A percentile compares a stretch with the other conserved stretches of the same genome.
Conservation (phyloP, 768 basidiomycete species). For the Scleroderma bovista region DNA sequence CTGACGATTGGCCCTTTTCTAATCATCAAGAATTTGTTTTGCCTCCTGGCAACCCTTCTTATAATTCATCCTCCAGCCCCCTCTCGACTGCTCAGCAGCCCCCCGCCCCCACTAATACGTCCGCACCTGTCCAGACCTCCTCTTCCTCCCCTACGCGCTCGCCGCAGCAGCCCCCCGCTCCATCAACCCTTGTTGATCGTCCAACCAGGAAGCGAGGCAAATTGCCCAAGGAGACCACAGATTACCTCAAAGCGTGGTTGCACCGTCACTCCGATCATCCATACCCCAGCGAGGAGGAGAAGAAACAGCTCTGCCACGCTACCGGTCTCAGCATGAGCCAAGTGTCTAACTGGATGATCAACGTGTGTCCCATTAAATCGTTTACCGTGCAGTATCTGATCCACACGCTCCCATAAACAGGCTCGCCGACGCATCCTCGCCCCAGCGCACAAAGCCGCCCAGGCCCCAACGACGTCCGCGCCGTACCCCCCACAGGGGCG, state of each 20-base stretch:
- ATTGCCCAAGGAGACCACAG: conserved; percentile 85
- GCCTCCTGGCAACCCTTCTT: conserved; percentile 21
- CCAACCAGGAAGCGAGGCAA: conserved; percentile 82
- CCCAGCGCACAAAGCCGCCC: conserved; percentile 70
- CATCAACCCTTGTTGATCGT: conserved; percentile 64
- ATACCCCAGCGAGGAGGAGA: conserved; percentile 86
- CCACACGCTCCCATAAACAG: conserved; percentile 32
- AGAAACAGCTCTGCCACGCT: conserved; percentile 81
- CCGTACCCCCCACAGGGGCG: conserved; percentile 54
- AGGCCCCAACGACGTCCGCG: conserved; percentile 71
- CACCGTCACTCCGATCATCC: conserved; percentile 86
- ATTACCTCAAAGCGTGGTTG: conserved; percentile 84
- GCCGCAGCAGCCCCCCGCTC: conserved; percentile 46
- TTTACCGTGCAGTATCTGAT: conserved; percentile 16
- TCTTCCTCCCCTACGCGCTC: conserved; percentile 33
- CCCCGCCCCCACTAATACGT: conserved; percentile 7
- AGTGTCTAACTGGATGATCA: conserved; percentile 94
- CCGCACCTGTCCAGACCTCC: conserved; percentile 33
- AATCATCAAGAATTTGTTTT: conserved; percentile 49
- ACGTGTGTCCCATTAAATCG: conserved; percentile 42
- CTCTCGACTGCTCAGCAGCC: conserved; percentile 39
- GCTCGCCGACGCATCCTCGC: conserved; percentile 80
- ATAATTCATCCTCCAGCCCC: conserved; percentile 28
- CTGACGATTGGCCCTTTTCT: conserved; percentile 70
- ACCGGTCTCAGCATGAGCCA: conserved; percentile 86